phyloP scores from a whole-genome alignment of 108 stramenopile species.

The Skeletonema menzelii region DNA sequence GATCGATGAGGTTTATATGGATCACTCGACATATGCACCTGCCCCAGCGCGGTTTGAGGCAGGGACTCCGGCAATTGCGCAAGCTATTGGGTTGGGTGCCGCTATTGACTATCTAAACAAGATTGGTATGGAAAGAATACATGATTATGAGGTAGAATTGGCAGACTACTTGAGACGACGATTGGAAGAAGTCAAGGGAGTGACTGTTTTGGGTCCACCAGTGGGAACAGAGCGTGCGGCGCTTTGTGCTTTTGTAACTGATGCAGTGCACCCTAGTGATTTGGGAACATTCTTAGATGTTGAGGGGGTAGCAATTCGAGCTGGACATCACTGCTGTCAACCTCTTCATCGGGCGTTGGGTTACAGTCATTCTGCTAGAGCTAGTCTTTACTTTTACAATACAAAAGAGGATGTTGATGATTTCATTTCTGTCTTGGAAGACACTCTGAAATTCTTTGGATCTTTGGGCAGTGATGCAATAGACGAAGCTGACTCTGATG shows the following conservation, averaged over 20 bases:
- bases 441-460: constrained; percentile 69
- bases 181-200: constrained; percentile 68
- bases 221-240: constrained; percentile 71
- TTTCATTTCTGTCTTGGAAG: constrained; percentile 71
- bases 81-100: constrained; percentile 91
- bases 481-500: constrained; percentile 36
- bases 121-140: constrained; percentile 87
- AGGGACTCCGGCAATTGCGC: constrained; percentile 95
- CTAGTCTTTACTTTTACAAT: constrained; percentile 90
- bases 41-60: constrained; percentile 95
- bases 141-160: constrained; percentile 86
- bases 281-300: constrained; percentile 94
- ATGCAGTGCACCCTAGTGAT: constrained; percentile 91
- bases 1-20: constrained; percentile 92
- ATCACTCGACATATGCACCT: constrained; percentile 81
- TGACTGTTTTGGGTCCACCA: constrained; percentile 80
- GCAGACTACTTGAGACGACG: constrained; percentile 75
- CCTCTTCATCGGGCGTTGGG: constrained; percentile 91
- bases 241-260: constrained; percentile 84
- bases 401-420: constrained; percentile 87
- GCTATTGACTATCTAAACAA: constrained; percentile 85
- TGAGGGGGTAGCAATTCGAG: constrained; percentile 94
- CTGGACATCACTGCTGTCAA: constrained; percentile 98
- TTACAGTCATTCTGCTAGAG: constrained; percentile 83
- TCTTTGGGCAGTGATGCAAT: constrained; percentile 31